phyloP scores from a whole-genome alignment of 768 basidiomycete genomes.

The Pisolithus tinctorius region DNA sequence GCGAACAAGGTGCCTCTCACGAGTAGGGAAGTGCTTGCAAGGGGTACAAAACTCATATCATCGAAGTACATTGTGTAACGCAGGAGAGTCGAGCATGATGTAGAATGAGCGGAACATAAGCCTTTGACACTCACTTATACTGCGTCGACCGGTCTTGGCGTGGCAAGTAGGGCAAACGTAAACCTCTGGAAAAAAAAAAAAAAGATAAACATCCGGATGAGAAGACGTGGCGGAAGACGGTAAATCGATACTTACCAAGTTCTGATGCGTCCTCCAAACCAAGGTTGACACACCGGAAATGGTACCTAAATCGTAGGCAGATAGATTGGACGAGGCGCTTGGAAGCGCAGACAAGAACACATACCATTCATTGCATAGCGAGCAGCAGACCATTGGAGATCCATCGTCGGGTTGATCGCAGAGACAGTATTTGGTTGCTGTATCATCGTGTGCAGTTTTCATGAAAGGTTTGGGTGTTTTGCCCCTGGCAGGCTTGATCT shows the following conservation, averaged over 20 bases:
- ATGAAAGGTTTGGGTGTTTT: constrained; percentile 17
- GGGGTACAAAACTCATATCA: constrained; percentile 30
- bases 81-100: constrained; percentile 18
- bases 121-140: constrained; percentile 69
- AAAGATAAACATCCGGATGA: constrained; percentile 4
- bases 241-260: constrained; percentile 53
- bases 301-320: constrained; percentile 51
- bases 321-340: constrained; percentile 1
- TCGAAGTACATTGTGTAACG: constrained; percentile 30
- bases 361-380: constrained; percentile 67
- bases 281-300: constrained; percentile 71
- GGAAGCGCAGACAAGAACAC: constrained; percentile 14
- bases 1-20: constrained; percentile 25
- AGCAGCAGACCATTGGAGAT: constrained; percentile 74
- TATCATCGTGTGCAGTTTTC: constrained; percentile 14
- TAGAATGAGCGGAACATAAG: constrained; percentile 22
- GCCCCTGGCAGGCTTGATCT: constrained; percentile 7
- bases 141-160: constrained; percentile 53
- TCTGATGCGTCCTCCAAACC: constrained; percentile 61
- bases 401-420: constrained; percentile 71
- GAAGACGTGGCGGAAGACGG: constrained; percentile 1
- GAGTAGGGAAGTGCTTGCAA: constrained; percentile 29
- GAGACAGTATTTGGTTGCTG: constrained; percentile 41
- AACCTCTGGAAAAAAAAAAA: constrained; percentile 36
- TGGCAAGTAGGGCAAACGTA: constrained; percentile 55